Evolutionary conservation across 805 yeast genomes (phyloP).

Genomic region (Kodamaea nitidulidarum): DNA sequence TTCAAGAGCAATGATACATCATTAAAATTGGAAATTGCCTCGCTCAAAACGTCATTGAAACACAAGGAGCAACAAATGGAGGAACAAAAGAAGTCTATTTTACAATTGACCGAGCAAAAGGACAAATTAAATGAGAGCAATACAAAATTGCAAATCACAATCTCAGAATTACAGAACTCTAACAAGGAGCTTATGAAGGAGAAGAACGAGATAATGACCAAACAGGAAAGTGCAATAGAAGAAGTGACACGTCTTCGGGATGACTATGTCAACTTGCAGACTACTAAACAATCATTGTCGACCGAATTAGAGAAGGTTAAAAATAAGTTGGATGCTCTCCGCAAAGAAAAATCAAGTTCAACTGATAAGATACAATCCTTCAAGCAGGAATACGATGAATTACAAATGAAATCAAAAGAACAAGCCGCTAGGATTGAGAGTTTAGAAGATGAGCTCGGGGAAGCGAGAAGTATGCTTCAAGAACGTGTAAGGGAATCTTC

Average conservation of each 20-base stretch:
- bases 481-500: constrained; percentile 79
- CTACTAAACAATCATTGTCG: constrained; percentile 38
- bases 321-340: constrained; percentile 31
- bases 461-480: constrained; percentile 64
- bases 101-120: constrained; percentile 34
- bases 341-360: constrained; percentile 31
- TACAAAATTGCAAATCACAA: constrained; percentile 38
- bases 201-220: constrained; percentile 38
- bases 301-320: constrained; percentile 39
- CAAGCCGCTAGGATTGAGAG: constrained; percentile 55
- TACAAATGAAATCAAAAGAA: constrained; percentile 64
- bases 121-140: constrained; percentile 35
- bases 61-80: constrained; percentile 42
- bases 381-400: constrained; percentile 70
- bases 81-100: constrained; percentile 27
- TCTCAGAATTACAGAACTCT: constrained; percentile 35
- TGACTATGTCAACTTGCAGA: constrained; percentile 39
- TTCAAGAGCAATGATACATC: constrained; percentile 39
- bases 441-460: constrained; percentile 79
- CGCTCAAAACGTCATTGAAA: constrained; percentile 40
- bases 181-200: constrained; percentile 34
- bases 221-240: constrained; percentile 37
- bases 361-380: constrained; percentile 40
- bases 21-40: constrained; percentile 46
- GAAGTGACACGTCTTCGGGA: constrained; percentile 27